phyloP scores from a whole-genome alignment of 2,329 filamentous ascomycete genomes.

The Aureobasidium sp. region DNA sequence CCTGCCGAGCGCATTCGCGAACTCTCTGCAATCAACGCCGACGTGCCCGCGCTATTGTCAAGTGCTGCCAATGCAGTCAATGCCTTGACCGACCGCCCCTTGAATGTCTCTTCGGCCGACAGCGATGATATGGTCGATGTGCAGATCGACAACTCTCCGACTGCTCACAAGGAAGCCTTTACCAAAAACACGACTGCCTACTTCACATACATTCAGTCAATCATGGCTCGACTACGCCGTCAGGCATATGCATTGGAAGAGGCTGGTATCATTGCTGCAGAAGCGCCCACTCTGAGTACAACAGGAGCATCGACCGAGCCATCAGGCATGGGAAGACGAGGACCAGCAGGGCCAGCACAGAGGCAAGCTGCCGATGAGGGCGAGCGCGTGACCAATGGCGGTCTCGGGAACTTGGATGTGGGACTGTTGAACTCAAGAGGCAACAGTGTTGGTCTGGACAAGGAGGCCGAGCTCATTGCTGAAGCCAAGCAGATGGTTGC shows the following conservation, averaged over 20 bases:
- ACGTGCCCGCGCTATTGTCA: constrained; percentile 49
- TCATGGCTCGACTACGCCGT: constrained; percentile 67
- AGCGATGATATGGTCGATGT: constrained; percentile 39
- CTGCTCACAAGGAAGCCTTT: constrained; percentile 49
- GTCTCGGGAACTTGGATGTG: constrained; percentile 60
- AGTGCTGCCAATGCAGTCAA: constrained; percentile 57
- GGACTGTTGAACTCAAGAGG: constrained; percentile 85
- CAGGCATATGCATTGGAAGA: constrained; percentile 77
- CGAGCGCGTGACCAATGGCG: constrained; percentile 37
- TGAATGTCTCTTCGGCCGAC: constrained; percentile 39
- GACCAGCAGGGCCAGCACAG: constrained; percentile 14
- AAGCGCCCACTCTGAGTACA: constrained; percentile 31
- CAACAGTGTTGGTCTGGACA: constrained; percentile 71
- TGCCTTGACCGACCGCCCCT: constrained; percentile 50
- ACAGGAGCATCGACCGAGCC: constrained; percentile 19
- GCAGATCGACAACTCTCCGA: not conserved
- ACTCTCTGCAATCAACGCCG: constrained; percentile 67
- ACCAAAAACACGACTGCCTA: constrained; percentile 54
- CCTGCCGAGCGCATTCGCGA: constrained; percentile 73
- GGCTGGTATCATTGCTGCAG: constrained; percentile 59
- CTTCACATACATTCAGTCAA: constrained; percentile 63
- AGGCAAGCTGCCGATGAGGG: constrained; percentile 19
- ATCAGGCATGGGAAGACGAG: constrained; percentile 16
- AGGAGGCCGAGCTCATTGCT: constrained; percentile 74
- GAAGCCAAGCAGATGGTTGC: constrained; percentile 52